Base-by-base conservation (phyloP, 1,284 basidiomycete genomes). In the Cystobasidiaceae sp. region DNA sequence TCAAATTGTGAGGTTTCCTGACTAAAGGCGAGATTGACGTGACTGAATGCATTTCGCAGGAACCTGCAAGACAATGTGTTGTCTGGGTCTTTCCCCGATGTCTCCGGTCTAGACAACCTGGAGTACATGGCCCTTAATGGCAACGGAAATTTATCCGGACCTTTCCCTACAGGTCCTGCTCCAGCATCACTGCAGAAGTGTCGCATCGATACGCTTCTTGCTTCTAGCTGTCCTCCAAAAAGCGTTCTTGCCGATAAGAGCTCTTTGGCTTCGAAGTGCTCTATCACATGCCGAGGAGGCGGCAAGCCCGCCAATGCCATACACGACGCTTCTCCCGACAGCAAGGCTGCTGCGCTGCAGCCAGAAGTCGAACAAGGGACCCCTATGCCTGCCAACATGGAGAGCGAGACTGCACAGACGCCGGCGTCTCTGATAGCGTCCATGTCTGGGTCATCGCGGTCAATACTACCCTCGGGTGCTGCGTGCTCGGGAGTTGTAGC, bases 81-180 rank as follows among this genome's bases (percentile, higher is more conserved):
- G 3, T 37, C 55, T 7, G 67, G 69, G 25, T 13, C 63, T 7
- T 67, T 61, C 54, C 67, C 63, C 13, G 66, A 69, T 41, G 58
- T 66, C n/a, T 56, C 57, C n/a, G 37, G 49, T 4, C 48, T 70
- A 21, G 11, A 58, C 15, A 49, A 50, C 7, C 13, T 52, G 6
- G 11, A 52, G n/a, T 43, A 27, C 37, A 21, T 33, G 2, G 34
- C 8, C 25, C 34, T 49, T 0, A 44, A 32, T 37, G 37, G 56
- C 13, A 58, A 59, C 27, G 41, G 50, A 11, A 19, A 61, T 27
- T 28, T 45, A 6, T 43, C 37, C 9, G 44, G 57, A 11, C 49
- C 34, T 19, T 51, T 32, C 33, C 46, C 62, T 27, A 57, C 34
- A 28, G 54, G 46, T 11, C 50, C 54, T n/a, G 61, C 52, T 5